Evolutionary conservation across 1,284 basidiomycete species (phyloP), one percentile per base, ranked within the genome.

Genomic region (Ganoderma resinaceum): DNA sequence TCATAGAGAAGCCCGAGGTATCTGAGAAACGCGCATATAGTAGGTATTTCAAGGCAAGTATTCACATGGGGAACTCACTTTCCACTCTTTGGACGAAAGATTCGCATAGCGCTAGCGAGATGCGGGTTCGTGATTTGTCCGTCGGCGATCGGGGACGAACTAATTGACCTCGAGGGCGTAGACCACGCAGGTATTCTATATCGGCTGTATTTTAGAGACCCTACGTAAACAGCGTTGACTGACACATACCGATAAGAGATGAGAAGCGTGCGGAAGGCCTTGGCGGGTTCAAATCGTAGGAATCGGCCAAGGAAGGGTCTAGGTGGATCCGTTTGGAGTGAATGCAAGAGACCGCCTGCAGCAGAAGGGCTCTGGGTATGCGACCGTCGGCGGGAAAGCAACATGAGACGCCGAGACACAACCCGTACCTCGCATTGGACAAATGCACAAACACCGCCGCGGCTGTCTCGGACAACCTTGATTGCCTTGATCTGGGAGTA

Each of bases 381-480:
- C 9, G 9, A 33, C 8, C 9, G 29, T 35, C 37, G 6, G 35
- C 12, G 23, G 16, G 9, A 60, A 35, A 69, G 67, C 72, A 63
- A 62, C 65, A 71, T 72, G 69, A 70, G 73, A 64, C 26, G 33
- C 20, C 2, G 55, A 49, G 66, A 18, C 29, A 58, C 23, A 14
- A 40, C 35, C 66, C 83, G 62, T 75, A 92, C 92, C 83, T 92
- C 86, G 83, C 92, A 94, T 79, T 94, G 92, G 20, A 93, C 88
- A 77, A 94, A 94, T 61, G 92, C 92, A 75, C 92, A 93, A 43
- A 89, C 86, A 33, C 91, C 89, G 53, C 91, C 91, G 77, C 89
- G 91, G 67, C 84, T 86, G 77, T 94, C 92, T 66, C 89, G 89
- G 62, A 93, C 86, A 60, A 93, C 88, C 77, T 94, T 94, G 77